phyloP scores from a whole-genome alignment of 106 monocot genomes.

The Allium fistulosum region DNA sequence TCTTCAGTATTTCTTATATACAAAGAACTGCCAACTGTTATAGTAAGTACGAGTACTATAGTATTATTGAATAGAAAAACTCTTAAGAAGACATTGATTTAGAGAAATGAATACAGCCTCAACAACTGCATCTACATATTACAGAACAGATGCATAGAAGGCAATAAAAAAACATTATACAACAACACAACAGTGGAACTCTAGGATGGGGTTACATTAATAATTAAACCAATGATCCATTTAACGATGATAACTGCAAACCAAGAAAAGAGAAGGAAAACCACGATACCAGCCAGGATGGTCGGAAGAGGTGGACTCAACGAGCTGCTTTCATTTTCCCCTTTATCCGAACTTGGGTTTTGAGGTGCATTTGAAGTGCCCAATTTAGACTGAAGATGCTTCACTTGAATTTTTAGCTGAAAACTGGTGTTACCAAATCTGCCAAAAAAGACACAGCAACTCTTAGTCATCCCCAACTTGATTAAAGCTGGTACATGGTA shows the following conservation, averaged over 20 bases:
- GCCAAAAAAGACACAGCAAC: background rate
- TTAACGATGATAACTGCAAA: slow-evolving; percentile 29
- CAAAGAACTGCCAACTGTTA: too few species aligned
- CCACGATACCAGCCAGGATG: slow-evolving; percentile 46
- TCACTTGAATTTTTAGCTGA: background rate
- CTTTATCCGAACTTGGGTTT: slow-evolving; percentile 4
- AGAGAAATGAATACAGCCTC: too few species aligned
- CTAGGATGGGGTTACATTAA: slow-evolving; percentile 36
- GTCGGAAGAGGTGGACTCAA: slow-evolving; percentile 55
- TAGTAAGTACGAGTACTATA: too few species aligned
- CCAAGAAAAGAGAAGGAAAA: slow-evolving; percentile 62
- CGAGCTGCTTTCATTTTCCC: slow-evolving; percentile 6
- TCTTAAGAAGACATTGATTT: too few species aligned
- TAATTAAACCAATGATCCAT: slow-evolving; percentile 58
- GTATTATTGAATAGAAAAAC: too few species aligned
- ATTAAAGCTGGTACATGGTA: too few species aligned
- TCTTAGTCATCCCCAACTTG: too few species aligned
- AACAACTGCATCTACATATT: too few species aligned
- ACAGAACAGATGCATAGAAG: too few species aligned
- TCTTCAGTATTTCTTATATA: too few species aligned
- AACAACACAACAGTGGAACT: background rate
- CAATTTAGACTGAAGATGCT: background rate
- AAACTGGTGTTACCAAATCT: slow-evolving; percentile 6
- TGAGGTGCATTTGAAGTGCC: slow-evolving; percentile 15
- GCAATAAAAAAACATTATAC: background rate